Evolutionary conservation across 768 basidiomycete species (phyloP).

Genomic region (Trametes punicea): DNA sequence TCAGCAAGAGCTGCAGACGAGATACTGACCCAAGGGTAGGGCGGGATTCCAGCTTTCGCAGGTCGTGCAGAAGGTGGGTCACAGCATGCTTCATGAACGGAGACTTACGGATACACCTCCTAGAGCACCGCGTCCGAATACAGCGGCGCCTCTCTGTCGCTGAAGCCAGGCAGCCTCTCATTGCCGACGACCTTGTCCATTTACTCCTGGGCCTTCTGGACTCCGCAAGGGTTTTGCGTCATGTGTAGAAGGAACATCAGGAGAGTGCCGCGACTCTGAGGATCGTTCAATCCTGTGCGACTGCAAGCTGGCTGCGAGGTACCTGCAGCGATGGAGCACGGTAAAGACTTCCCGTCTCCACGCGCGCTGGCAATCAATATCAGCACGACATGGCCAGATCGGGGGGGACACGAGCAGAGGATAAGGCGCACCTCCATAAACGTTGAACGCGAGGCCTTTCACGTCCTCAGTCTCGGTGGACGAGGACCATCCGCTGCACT

Average conservation of each 20-base stretch:
- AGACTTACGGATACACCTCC: constrained; percentile 27
- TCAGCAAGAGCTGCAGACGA: too few species aligned
- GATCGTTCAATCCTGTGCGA: too few species aligned
- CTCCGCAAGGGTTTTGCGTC: constrained; percentile 34
- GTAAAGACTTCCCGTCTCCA: constrained; percentile 4
- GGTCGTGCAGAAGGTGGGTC: background rate
- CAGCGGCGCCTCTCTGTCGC: constrained; percentile 38
- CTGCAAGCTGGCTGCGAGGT: too few species aligned
- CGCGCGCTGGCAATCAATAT: background rate
- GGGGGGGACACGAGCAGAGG: too few species aligned
- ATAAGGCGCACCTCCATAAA: background rate
- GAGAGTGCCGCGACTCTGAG: constrained; percentile 37
- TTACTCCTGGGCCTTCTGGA: constrained; percentile 38
- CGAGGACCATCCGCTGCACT: background rate
- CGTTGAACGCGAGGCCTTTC: background rate
- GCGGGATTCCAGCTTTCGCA: constrained; percentile 6
- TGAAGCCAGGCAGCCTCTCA: constrained; percentile 36
- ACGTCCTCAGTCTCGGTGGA: background rate
- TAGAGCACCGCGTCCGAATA: constrained; percentile 37
- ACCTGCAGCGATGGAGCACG: too few species aligned
- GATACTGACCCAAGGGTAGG: constrained; percentile 9
- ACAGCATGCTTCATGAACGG: too few species aligned
- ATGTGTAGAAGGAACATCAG: constrained; percentile 39
- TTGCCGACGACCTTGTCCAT: constrained; percentile 38
- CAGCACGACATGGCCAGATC: too few species aligned